Evolutionary conservation across 768 basidiomycete species (phyloP).

Genomic region (Fibroporia radiculosa): DNA sequence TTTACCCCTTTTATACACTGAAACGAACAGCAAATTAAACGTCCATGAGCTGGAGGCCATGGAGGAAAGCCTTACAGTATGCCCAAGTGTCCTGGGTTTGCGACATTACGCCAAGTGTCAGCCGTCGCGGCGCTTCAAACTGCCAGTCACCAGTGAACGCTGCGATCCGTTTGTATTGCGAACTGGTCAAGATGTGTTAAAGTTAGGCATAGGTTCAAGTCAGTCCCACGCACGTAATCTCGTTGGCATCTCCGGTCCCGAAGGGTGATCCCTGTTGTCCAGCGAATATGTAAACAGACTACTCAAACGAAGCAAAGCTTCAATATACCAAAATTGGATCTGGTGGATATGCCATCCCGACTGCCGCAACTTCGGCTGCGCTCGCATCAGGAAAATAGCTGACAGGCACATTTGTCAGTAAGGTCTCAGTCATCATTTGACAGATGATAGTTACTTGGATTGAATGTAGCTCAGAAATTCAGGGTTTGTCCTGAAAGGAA

Average conservation of each 20-base stretch:
- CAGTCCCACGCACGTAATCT: background rate
- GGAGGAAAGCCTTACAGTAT: conserved; percentile 4
- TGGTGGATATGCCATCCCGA: background rate
- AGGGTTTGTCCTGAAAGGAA: background rate
- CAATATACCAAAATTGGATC: background rate
- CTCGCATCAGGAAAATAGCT: background rate
- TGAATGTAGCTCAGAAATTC: conserved; percentile 1
- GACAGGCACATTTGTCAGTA: background rate
- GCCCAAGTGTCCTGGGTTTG: conserved; percentile 2
- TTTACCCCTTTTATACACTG: background rate
- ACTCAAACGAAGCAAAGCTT: background rate
- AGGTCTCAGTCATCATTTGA: too few species aligned
- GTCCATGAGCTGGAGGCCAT: background rate
- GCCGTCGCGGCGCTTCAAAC: conserved; percentile 14
- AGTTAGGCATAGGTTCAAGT: background rate
- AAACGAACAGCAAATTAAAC: background rate
- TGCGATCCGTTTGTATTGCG: conserved; percentile 20
- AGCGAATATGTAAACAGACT: background rate
- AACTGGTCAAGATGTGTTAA: background rate
- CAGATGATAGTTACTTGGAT: background rate
- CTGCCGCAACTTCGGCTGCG: background rate
- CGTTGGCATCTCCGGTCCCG: background rate
- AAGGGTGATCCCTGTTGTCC: conserved; percentile 2
- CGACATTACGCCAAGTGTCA: conserved; percentile 5
- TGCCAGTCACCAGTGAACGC: conserved; percentile 19